These are phyloP conservation scores for Peterozyma toletana DNA, from an alignment of 805 yeast species.

Conservation along the genomic window DNA sequence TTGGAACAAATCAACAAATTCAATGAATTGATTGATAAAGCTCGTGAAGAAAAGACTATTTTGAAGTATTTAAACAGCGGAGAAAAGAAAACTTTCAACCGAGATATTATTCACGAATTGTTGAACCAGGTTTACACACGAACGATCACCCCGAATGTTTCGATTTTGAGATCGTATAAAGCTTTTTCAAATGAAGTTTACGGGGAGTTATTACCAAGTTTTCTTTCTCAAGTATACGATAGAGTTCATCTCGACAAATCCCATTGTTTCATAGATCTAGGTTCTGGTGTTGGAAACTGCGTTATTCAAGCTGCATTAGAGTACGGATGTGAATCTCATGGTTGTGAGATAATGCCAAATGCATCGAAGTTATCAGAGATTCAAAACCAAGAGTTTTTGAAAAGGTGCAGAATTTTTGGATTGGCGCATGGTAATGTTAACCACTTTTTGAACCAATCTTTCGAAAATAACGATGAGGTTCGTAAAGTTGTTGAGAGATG, in stretches of 20 bases:
- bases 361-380: constrained; percentile 62
- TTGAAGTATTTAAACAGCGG: not conserved
- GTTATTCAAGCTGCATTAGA: constrained; percentile 85
- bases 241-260: constrained; percentile 47
- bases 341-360: constrained; percentile 83
- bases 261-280: constrained; percentile 75
- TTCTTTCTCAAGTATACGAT: constrained; percentile 58
- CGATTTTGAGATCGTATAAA: constrained; percentile 58
- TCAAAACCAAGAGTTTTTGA: constrained; percentile 53
- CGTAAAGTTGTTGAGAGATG: constrained; percentile 46
- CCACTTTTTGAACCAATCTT: constrained; percentile 62
- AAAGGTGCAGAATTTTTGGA: constrained; percentile 59
- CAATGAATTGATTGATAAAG: constrained; percentile 29
- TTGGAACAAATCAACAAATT: constrained; percentile 30
- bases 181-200: constrained; percentile 89
- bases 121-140: constrained; percentile 69
- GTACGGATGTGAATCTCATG: constrained; percentile 77
- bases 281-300: constrained; percentile 94
- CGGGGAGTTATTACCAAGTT: constrained; percentile 81
- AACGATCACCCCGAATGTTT: constrained; percentile 68
- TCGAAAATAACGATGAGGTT: constrained; percentile 59
- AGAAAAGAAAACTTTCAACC: constrained; percentile 22
- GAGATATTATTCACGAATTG: constrained; percentile 53
- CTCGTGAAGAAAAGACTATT: constrained; percentile 17
- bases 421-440: constrained; percentile 47